Evolutionary conservation across 2,329 filamentous ascomycete genomes (phyloP), one percentile per base, ranked within the genome.

Genomic region (Ceratocystis colombiana): DNA sequence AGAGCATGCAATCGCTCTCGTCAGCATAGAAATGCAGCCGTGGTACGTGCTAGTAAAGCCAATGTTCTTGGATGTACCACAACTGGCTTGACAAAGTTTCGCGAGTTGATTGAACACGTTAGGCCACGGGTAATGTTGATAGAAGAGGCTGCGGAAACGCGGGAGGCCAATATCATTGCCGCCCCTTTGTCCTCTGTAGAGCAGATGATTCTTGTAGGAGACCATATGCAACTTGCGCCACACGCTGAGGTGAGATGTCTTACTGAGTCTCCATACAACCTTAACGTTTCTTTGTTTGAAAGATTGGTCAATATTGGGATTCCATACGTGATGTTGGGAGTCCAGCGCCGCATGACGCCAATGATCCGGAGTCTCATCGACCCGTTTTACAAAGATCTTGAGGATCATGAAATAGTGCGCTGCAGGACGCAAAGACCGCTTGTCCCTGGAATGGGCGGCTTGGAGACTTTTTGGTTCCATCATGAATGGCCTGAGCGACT

Each of bases 1-100:
- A 75, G 76, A 10, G 77, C 84, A 15, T 74, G 84, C 6, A 84
- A 82, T 63, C 79, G 82, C 22, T 80, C 80, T 17, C 80, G 78
- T 30, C 87, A 82, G 79, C 80, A 86, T 67, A 77, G 79, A 45
- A 83, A 90, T 67, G 75, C 80, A 7, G 70, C 71, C 4, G 71
- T 78, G 5, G 72, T 82, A n/a, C 71, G 70, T 2, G 66, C 45
- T 22, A 25, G 17, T 12, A 28, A 46, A 12, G 12, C n/a, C 33
- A 30, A 69, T 25, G 78, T 89, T 28, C 75, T 93, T 2, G 81
- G 82, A 44, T 82, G 82, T 63, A 96, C 90, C 0, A 91, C 88
- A 0, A 95, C 90, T 0, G 89, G 90, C 0, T 73, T 95, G 7
- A 87, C 86, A 74, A 95, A 95, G 70, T 93, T 94, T 68, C 84